These are phyloP conservation scores for Anacardium occidentale DNA, from an alignment of 345 rosid genomes.

Conservation along the genomic window DNA sequence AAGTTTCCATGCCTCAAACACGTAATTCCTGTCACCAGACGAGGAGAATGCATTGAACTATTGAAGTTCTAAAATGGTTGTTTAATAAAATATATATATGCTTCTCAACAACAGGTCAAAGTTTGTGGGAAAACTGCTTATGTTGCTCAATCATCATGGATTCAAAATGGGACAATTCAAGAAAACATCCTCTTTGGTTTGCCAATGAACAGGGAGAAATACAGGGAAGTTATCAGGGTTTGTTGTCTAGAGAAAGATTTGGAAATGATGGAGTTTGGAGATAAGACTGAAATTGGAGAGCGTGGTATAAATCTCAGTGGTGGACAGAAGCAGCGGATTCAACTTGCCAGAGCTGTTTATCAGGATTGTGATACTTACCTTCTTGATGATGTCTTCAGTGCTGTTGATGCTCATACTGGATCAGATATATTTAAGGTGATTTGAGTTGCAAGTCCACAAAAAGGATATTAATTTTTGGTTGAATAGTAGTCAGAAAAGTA, in stretches of 20 bases:
- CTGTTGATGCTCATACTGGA: constrained; percentile 98
- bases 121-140: constrained; percentile 82
- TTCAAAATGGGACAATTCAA: constrained; percentile 81
- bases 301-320: constrained; percentile 97
- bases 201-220: constrained; percentile 64
- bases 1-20: background rate
- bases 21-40: background rate
- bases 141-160: constrained; percentile 95
- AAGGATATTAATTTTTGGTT: background rate
- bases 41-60: background rate
- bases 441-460: background rate
- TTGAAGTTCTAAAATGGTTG: background rate
- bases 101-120: constrained; percentile 48
- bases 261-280: constrained; percentile 95
- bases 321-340: constrained; percentile 95
- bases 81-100: background rate
- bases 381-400: constrained; percentile 93
- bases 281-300: constrained; percentile 94
- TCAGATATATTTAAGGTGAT: constrained; percentile 83
- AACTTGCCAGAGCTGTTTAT: constrained; percentile 90
- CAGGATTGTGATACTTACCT: constrained; percentile 87
- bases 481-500: background rate
- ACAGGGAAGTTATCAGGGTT: constrained; percentile 63
- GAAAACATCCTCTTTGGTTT: constrained; percentile 86
- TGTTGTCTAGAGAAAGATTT: constrained; percentile 82